Base-by-base conservation (phyloP, 2,329 filamentous ascomycete species). In the Penicillium sp. region DNA sequence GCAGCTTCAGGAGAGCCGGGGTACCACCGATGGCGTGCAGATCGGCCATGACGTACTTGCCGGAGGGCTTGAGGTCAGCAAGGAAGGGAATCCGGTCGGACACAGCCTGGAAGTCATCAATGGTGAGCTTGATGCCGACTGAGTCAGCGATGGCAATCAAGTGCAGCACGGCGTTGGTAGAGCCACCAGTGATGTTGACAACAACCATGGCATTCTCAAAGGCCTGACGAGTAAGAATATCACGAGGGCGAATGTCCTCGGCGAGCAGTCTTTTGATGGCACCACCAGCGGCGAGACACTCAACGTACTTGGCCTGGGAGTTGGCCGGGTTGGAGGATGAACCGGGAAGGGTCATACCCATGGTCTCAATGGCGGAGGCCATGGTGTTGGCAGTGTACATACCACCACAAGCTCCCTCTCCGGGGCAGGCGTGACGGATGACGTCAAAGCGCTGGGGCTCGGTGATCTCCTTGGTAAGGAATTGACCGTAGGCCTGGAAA, bases 401-500 rank as follows among this genome's bases (percentile, higher is more conserved):
- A 65, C 90, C 90, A 72, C 90, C 90, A 67, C 90, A 95, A 13
- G 90, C 90, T 64, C 90, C 90, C 64, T 86, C 81, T 37, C 90
- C 90, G 25, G 90, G 90, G 74, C 92, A 97, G 41, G 94, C 92
- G 70, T 97, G 81, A 59, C 91, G 85, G 73, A 97, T 96, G 68
- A 97, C 93, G 75, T 97, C 94, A 73, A 91, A 96, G 50, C 94
- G 87, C 77, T 93, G 82, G 68, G 94, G 87, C 77, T 99, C 94
- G 61, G 82, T 88, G 75, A 97, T 96, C 68, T 96, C 85, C 41
- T 93, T 93, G 13, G 89, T 85, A 65, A 99, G 87, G 78, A 92
- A 97, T 73, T 97, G 90, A 27, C 94, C 94, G 70, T 97, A 97
- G 6, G 93, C 89, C 78, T 99, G 94, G 84, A 99, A 99, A 41